These are phyloP conservation scores for Xylariaceae sp. DNA, from an alignment of 2,329 filamentous ascomycete species.

Conservation along the genomic window DNA sequence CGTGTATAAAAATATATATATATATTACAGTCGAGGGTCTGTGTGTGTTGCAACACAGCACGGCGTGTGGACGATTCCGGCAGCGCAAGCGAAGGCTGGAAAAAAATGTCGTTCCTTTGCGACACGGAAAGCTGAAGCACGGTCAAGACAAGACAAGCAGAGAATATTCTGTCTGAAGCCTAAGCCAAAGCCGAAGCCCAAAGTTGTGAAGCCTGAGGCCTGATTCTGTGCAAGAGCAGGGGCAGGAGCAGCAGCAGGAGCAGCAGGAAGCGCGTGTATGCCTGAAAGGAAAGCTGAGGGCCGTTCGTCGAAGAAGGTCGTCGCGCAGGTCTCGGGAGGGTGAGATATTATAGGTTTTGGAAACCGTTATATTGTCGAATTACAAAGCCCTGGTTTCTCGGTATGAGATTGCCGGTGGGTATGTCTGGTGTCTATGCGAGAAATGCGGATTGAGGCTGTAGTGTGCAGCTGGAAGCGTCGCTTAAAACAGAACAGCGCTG, in stretches of 20 bases:
- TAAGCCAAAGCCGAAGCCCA: too few species aligned
- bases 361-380: constrained; percentile 30
- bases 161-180: constrained; percentile 22
- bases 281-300: constrained; percentile 7
- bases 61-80: constrained; percentile 14
- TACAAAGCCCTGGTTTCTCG: constrained; percentile 24
- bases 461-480: constrained; percentile 27
- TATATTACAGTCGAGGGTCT: constrained; percentile 21
- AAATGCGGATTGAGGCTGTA: constrained; percentile 20
- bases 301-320: constrained; percentile 20
- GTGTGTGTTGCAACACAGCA: constrained; percentile 20
- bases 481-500: constrained; percentile 28
- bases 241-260: too few species aligned
- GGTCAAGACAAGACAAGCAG: constrained; percentile 26
- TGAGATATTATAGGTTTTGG: constrained; percentile 29
- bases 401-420: constrained; percentile 20
- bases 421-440: constrained; percentile 21
- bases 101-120: constrained; percentile 8
- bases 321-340: constrained; percentile 31
- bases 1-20: constrained; percentile 32
- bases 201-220: background rate
- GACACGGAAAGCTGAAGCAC: constrained; percentile 17
- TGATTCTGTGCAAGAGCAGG: constrained; percentile 4
- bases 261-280: too few species aligned
- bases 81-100: constrained; percentile 26